Base-by-base conservation (phyloP, 495 filamentous ascomycete genomes). In the Barbatosphaeria neglecta region DNA sequence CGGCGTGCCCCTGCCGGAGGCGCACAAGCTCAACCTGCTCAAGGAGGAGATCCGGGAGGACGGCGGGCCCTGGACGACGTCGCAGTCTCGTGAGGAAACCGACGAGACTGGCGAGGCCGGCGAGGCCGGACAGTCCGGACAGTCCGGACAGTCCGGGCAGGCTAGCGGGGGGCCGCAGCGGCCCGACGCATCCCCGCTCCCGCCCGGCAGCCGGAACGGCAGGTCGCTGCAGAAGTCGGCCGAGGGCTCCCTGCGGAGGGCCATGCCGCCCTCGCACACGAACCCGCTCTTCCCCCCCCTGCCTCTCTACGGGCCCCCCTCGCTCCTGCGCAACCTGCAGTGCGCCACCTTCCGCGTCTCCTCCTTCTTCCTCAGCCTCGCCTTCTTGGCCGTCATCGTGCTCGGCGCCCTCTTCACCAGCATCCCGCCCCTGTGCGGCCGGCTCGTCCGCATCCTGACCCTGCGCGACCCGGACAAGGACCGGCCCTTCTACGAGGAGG, bases 281-380 rank as follows among this genome's bases (percentile, higher is more conserved):
- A 82, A 94, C 56, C 89, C 90, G 7, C 64, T 95, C 1, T 97
- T 97, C 54, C 90, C 90, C 10, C 84, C 87, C 8, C 62, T 97
- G 13, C 90, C 90, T 0, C 65, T 86, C 3, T 95, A 95, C 51
- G 85, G 84, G 0, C 82, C 88, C 0, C 81, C 88, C 0, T 80
- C 83, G 3, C 19, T 72, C 2, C 46, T 82, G 22, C 66, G 81
- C 33, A 69, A 76, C 27, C 22, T 88, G n/a, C 82, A 87, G 48
- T 83, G 74, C 57, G 62, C 68, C 22, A 56, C 62, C 6, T 82
- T 90, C 41, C 76, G 81, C 10, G 47, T 68, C 13, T 66, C 78
- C 0, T 88, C 88, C 0, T 82, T 85, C 43, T 67, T 90, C 17
- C 67, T 94, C 6, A 90, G 87, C 19, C 64, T 94, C 3, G 69